Base-by-base conservation (phyloP, 2,329 filamentous ascomycete genomes). In the Fusarium gaditjirri region DNA sequence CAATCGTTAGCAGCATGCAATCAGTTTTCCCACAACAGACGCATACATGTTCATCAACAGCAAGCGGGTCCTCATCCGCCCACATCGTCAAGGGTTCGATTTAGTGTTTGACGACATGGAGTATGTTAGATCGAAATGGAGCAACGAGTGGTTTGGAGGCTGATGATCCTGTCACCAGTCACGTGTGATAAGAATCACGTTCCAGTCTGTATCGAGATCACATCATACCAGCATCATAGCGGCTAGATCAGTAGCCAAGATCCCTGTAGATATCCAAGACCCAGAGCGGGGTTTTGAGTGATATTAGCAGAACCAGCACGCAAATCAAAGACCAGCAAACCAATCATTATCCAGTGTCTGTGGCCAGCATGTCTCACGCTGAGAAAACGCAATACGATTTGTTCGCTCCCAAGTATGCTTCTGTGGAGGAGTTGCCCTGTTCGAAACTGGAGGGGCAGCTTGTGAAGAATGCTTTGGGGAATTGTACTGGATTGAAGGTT, bases 401-500 rank as follows among this genome's bases (percentile, higher is more conserved):
- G 25, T 58, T 58, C 25, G 55, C 55, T 1, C 55, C 55, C 33
- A 58, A 58, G 33, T 58, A 58, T 58, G 55, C 55, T 8, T 58
- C 55, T 50, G 43, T 58, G 16, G 55, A 58, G 42, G 55, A 58
- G 16, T n/a, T 58, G 11, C 55, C 55, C 5, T 58, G 55, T 6
- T 58, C 55, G 5, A 58, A 58, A 31, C 25, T 58, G 0, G 55
- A 58, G 21, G 55, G 55, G 1, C 25, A 58, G 23, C 55, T 58
- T 50, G 42, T 58, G 11, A 29, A 2, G 1, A 50, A 50, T 36
- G 55, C 55, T 12, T 6, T 58, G 21, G 55, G 21, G 8, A 25
- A 50, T 16, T 58, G 55, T 16, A 31, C 16, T 4, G 42, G 55
- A 2, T 23, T 58, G 29, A 58, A 50, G 5, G 55, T 58, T 3